phyloP scores from a whole-genome alignment of 345 rosid species.

The Eucalyptus rudis region DNA sequence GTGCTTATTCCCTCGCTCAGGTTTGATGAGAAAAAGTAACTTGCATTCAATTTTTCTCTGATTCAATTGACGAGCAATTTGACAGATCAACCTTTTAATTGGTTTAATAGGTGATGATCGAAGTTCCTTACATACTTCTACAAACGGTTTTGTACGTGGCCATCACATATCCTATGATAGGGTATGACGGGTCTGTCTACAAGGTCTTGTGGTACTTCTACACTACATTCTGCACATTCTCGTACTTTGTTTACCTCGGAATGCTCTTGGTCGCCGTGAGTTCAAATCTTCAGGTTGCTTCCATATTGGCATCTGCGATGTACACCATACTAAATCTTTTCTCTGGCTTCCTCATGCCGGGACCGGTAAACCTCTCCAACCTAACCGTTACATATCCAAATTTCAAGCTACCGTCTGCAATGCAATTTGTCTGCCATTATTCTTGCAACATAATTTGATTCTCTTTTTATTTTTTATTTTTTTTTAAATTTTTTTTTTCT shows the following conservation, averaged over 20 bases:
- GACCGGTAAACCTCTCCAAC: constrained; percentile 33
- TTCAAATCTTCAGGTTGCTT: constrained; percentile 46
- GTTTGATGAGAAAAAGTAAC: background rate
- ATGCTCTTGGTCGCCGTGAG: constrained; percentile 54
- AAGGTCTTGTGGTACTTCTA: constrained; percentile 65
- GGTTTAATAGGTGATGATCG: background rate
- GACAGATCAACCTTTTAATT: background rate
- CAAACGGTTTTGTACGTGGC: constrained; percentile 25
- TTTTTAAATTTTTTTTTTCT: background rate
- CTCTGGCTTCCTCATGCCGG: constrained; percentile 56
- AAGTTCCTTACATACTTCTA: constrained; percentile 1
- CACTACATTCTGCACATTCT: constrained; percentile 37
- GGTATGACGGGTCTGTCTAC: constrained; percentile 27
- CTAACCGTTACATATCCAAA: background rate
- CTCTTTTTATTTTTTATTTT: background rate
- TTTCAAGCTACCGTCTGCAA: background rate
- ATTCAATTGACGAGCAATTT: background rate
- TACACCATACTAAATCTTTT: constrained; percentile 43
- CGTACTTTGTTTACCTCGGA: constrained; percentile 51
- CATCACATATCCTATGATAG: constrained; percentile 62
- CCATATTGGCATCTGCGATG: constrained; percentile 24
- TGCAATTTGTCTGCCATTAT: background rate
- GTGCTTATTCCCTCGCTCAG: constrained; percentile 65
- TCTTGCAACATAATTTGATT: background rate
- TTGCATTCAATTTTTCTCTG: background rate